phyloP scores from a whole-genome alignment of 1,284 basidiomycete species.

The Pseudozyma sp. region DNA sequence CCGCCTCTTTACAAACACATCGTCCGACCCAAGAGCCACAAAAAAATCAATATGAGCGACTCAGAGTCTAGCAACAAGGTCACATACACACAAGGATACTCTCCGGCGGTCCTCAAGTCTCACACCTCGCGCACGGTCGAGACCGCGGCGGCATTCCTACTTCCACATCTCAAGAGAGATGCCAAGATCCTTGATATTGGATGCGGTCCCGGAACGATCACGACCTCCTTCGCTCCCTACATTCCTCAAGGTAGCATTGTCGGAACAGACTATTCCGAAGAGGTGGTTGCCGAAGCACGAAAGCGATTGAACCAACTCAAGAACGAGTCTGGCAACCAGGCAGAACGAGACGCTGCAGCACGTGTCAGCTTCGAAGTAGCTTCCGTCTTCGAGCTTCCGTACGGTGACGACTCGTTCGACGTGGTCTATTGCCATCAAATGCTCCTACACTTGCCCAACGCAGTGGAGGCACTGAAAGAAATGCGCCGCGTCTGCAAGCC shows the following conservation, averaged over 20 bases:
- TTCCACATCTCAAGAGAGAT: constrained; percentile 25
- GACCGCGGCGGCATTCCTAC: constrained; percentile 33
- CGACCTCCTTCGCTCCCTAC: constrained; percentile 27
- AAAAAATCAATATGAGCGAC: constrained; percentile 10
- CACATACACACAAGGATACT: constrained; percentile 43
- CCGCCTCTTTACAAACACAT: no score
- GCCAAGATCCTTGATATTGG: constrained; percentile 35
- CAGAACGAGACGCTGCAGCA: constrained; percentile 1
- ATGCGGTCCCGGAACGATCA: constrained; percentile 46
- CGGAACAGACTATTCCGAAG: constrained; percentile 29
- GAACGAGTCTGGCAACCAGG: neutral
- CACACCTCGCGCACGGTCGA: constrained; percentile 40
- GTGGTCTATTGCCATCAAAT: constrained; percentile 42
- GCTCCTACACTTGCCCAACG: constrained; percentile 35
- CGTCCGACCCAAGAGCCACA: no score
- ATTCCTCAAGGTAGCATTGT: constrained; percentile 26
- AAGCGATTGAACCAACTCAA: constrained; percentile 12
- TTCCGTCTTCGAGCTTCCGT: constrained; percentile 35
- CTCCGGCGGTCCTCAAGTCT: constrained; percentile 32
- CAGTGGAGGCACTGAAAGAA: constrained; percentile 27
- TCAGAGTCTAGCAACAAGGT: neutral
- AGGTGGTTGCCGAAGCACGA: constrained; percentile 30
- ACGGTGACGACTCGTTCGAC: constrained; percentile 28
- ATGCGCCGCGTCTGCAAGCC: constrained; percentile 43
- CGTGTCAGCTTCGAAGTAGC: constrained; percentile 26